Percentiles rank a stretch among this genome's conserved stretches.
These are phyloP conservation scores for Starmerella stigmatis DNA, from an alignment of 805 yeast species.

Conservation along the genomic window DNA sequence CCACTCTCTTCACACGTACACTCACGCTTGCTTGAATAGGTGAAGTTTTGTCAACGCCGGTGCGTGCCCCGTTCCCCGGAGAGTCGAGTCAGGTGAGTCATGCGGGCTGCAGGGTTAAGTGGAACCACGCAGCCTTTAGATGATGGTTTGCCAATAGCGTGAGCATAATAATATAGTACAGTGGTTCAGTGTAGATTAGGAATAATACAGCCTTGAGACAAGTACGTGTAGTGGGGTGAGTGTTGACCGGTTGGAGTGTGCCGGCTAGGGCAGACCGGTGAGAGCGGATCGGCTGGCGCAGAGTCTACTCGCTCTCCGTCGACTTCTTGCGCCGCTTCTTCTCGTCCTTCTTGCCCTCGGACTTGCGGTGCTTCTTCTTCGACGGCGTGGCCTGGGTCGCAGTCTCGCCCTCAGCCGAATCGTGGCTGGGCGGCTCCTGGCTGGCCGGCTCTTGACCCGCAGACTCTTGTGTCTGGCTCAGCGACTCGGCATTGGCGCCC, in stretches of 20 bases:
- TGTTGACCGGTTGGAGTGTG: background rate
- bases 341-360: conserved; percentile 35
- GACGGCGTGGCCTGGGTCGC: background rate
- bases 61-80: too few species aligned
- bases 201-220: too few species aligned
- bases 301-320: background rate
- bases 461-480: too few species aligned
- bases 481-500: background rate
- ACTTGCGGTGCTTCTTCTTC: conserved; percentile 24
- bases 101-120: background rate
- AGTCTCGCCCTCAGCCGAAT: background rate
- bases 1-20: too few species aligned
- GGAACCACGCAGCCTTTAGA: background rate
- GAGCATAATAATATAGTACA: background rate
- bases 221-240: background rate
- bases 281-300: too few species aligned
- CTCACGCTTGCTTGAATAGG: too few species aligned
- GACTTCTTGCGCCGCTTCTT: conserved; percentile 34
- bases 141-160: background rate
- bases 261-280: too few species aligned
- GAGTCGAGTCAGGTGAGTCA: too few species aligned
- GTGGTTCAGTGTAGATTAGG: too few species aligned
- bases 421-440: background rate
- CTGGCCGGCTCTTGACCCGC: conserved; percentile 3
- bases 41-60: too few species aligned